Percentiles rank a stretch among this genome's conserved stretches.
Evolutionary conservation across 2,329 filamentous ascomycete genomes (phyloP).

Genomic region (Fusarium beomiforme): DNA sequence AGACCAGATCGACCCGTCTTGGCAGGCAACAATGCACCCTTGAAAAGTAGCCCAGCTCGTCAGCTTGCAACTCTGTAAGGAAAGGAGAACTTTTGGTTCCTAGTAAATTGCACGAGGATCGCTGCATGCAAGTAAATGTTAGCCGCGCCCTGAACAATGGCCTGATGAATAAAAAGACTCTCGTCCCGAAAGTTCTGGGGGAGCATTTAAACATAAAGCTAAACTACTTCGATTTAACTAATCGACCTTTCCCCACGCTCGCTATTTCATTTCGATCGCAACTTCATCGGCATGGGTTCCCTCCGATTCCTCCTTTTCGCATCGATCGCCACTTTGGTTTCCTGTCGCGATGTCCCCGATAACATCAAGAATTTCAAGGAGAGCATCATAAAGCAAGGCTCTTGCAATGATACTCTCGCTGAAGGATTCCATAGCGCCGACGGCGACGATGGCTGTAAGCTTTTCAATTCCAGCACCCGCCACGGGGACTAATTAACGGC

Average conservation of each 20-base stretch:
- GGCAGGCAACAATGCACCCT: neutral
- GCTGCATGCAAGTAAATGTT: neutral
- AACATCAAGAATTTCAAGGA: slow-evolving; percentile 56
- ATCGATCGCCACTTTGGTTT: slow-evolving; percentile 37
- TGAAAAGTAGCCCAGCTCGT: slow-evolving; percentile 4
- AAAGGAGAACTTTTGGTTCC: slow-evolving; percentile 13
- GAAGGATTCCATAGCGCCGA: slow-evolving; percentile 53
- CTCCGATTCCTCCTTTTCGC: slow-evolving; percentile 37
- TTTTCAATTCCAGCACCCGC: too few relatives aligned
- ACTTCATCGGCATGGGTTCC: slow-evolving; percentile 21
- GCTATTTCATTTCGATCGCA: neutral
- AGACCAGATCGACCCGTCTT: slow-evolving; percentile 27
- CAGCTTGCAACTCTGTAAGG: slow-evolving; percentile 6
- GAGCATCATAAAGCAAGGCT: slow-evolving; percentile 48
- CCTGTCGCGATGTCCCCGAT: slow-evolving; percentile 50
- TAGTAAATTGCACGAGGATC: slow-evolving; percentile 20
- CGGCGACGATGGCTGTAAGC: slow-evolving; percentile 50
- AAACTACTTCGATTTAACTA: slow-evolving; percentile 2
- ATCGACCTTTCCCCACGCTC: slow-evolving; percentile 16
- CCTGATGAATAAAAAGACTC: neutral
- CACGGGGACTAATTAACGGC: neutral
- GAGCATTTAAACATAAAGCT: slow-evolving; percentile 5
- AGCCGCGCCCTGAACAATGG: neutral
- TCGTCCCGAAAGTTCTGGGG: neutral
- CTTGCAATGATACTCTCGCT: slow-evolving; percentile 53